Evolutionary conservation across 1,284 basidiomycete species (phyloP).

Genomic region (Melanopsichium pennsylvanicum): DNA sequence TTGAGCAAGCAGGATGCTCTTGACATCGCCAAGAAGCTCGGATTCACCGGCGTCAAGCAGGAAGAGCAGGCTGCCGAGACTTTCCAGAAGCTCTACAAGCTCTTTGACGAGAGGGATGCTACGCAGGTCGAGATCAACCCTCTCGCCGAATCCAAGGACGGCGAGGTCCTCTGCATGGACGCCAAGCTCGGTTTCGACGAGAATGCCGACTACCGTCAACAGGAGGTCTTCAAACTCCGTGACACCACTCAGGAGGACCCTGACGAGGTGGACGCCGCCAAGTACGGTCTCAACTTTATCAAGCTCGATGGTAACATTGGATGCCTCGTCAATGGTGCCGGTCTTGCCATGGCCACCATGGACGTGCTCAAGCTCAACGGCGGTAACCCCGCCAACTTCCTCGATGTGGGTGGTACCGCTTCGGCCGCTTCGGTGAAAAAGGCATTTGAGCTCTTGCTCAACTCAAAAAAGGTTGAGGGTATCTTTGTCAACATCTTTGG

Average conservation of each 20-base stretch:
- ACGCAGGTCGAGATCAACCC: constrained; percentile 99
- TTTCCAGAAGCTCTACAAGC: constrained; percentile 92
- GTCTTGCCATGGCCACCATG: constrained; percentile 99
- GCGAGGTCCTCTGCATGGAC: constrained; percentile 97
- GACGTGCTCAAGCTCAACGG: constrained; percentile 84
- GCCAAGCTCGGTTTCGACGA: constrained; percentile 99
- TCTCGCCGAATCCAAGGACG: constrained; percentile 91
- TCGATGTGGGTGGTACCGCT: constrained; percentile 96
- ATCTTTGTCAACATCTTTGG: constrained; percentile 88
- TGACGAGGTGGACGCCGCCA: constrained; percentile 82
- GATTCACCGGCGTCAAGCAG: constrained; percentile 79
- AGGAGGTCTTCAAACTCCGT: constrained; percentile 86
- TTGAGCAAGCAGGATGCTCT: constrained; percentile 78
- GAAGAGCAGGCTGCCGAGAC: constrained; percentile 88
- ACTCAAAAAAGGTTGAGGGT: constrained; percentile 90
- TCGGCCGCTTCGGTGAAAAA: constrained; percentile 99
- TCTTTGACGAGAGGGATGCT: constrained; percentile 99
- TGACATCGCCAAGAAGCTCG: constrained; percentile 85
- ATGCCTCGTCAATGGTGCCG: constrained; percentile 98
- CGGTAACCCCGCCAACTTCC: constrained; percentile 91
- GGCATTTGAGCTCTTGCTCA: constrained; percentile 93
- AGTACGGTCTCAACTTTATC: constrained; percentile 95
- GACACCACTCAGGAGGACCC: constrained; percentile 95
- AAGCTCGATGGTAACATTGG: constrained; percentile 98
- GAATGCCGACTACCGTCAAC: constrained; percentile 97